Base-by-base conservation (phyloP, 352 stramenopile genomes). In the Pythium biforme region DNA sequence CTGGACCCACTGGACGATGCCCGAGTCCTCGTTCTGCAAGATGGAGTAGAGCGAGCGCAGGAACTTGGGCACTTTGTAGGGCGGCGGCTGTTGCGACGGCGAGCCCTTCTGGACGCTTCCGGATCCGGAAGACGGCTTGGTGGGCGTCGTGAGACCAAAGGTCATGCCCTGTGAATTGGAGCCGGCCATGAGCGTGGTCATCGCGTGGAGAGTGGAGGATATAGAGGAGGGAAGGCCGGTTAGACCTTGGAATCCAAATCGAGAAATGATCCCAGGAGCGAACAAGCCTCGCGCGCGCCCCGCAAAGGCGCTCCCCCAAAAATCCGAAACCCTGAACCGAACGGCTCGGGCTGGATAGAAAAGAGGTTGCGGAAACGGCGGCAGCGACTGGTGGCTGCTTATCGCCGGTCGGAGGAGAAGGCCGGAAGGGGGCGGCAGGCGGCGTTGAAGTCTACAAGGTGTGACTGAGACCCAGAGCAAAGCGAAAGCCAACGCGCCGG, bases 11-110 rank as follows among this genome's bases (percentile, higher is more conserved):
- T 69, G 68, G 58, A 95, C 80, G 47, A 95, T 70, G 33, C 47
- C 54, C 31, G 72, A 73, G 57, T 94, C 81, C 62, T 95, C 87
- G 9, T 75, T 83, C 66, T 90, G 72, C 26, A 95, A 65, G 49
- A 95, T 95, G 22, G 77, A 66, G 68, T 91, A 93, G 22, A 95
- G 74, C 51, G 81, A 90, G 1, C 83, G 77, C 34, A 94, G 66
- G 59, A 94, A 94, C 70, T 92, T 92, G 65, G 85, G 86, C 34
- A 93, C 77, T 54, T 90, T 90, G 66, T 75, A 84, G 5, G 68
- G 55, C 33, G 67, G 54, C 43, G 63, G 45, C 31, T 25, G 15
- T 27, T 10, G 1, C 6, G 50, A 19, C 19, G 57, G 19, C 3
- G 47, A 1, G 37, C 37, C 37, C 37, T 43, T 43, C n/a, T n/a